Evolutionary conservation across 768 basidiomycete species (phyloP).

Genomic region (Calvatia gigantea): DNA sequence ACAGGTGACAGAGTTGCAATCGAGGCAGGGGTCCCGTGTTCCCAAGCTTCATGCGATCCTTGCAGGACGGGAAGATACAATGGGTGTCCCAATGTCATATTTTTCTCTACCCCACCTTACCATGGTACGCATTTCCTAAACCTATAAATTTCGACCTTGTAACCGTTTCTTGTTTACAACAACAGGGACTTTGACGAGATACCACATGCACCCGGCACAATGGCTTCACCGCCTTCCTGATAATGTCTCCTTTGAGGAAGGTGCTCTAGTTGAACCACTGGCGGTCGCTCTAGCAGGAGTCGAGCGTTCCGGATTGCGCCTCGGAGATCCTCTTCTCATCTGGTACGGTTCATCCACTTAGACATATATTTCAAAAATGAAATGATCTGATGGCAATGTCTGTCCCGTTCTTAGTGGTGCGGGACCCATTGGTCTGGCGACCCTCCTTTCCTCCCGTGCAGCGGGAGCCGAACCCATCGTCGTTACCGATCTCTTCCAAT

Average conservation of each 20-base stretch:
- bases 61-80: conserved; percentile 67
- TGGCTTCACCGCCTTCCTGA: conserved; percentile 67
- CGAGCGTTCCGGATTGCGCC: conserved; percentile 59
- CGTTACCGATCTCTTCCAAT: conserved; percentile 66
- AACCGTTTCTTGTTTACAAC: background rate
- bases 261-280: conserved; percentile 63
- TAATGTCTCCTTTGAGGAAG: conserved; percentile 62
- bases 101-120: conserved; percentile 70
- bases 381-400: too few relatives aligned
- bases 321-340: conserved; percentile 60
- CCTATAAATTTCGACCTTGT: background rate
- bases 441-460: conserved; percentile 60
- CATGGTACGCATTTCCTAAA: conserved; percentile 38
- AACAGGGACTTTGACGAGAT: conserved; percentile 58
- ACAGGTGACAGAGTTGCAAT: conserved; percentile 66
- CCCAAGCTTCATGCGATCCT: conserved; percentile 54
- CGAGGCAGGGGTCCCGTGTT: conserved; percentile 68
- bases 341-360: conserved; percentile 35
- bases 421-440: conserved; percentile 63
- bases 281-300: conserved; percentile 68
- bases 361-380: conserved; percentile 21
- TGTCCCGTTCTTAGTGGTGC: too few relatives aligned
- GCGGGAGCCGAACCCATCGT: conserved; percentile 69
- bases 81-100: conserved; percentile 56
- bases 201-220: conserved; percentile 64